Conservation (phyloP, 2,329 filamentous ascomycete genomes). For the Cordyceps tenuipes region DNA sequence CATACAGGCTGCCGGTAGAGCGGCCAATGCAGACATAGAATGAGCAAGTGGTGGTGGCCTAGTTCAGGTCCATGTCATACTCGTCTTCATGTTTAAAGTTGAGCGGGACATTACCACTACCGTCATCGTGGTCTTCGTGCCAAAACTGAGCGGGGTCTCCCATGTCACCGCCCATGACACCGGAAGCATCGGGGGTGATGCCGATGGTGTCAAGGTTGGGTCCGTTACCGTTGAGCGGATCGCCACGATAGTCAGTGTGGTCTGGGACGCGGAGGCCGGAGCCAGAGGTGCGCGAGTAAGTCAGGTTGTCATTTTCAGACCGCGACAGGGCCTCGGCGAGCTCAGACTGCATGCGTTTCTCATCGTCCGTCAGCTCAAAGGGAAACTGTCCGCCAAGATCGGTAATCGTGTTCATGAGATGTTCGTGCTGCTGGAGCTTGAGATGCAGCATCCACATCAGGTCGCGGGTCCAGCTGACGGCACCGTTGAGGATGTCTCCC, state of each 20-base stretch:
- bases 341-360: slow-evolving; percentile 91
- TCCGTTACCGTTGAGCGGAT: slow-evolving; percentile 50
- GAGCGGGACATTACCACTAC: slow-evolving; percentile 55
- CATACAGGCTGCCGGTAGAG: background rate
- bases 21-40: slow-evolving; percentile 24
- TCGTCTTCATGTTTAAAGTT: slow-evolving; percentile 94
- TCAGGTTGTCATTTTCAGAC: slow-evolving; percentile 67
- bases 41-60: background rate
- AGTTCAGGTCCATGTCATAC: slow-evolving; percentile 68
- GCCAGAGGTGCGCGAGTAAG: slow-evolving; percentile 75
- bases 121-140: slow-evolving; percentile 63
- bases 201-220: slow-evolving; percentile 28
- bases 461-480: slow-evolving; percentile 94
- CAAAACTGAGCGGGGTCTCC: slow-evolving; percentile 50
- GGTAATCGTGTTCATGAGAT: slow-evolving; percentile 67
- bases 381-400: slow-evolving; percentile 68
- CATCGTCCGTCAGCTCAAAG: slow-evolving; percentile 80
- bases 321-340: slow-evolving; percentile 78
- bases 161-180: slow-evolving; percentile 36
- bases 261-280: slow-evolving; percentile 85
- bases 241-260: slow-evolving; percentile 85
- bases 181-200: slow-evolving; percentile 30
- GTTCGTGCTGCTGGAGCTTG: slow-evolving; percentile 83
- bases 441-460: slow-evolving; percentile 94
- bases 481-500: slow-evolving; percentile 94